phyloP scores from a whole-genome alignment of 176 grass and related monocot species.

The Cocos nucifera region DNA sequence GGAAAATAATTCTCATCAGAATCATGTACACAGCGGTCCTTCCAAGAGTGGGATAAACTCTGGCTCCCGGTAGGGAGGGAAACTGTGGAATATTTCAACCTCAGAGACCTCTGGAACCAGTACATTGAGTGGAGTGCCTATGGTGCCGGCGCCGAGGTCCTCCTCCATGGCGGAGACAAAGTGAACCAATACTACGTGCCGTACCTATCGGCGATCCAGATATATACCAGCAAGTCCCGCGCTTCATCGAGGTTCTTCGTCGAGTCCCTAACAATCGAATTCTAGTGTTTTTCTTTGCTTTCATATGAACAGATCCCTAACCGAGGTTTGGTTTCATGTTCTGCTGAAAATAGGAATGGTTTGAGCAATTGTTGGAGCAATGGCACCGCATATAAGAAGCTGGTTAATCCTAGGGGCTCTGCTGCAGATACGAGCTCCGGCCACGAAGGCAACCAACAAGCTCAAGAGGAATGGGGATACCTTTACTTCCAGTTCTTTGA shows the following conservation, averaged over 20 bases:
- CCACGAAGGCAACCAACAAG: too few relatives aligned
- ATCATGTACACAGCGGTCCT: conserved; percentile 26
- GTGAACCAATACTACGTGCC: conserved; percentile 72
- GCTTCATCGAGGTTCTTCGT: conserved; percentile 39
- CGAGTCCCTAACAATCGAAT: background rate
- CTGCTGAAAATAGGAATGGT: too few relatives aligned
- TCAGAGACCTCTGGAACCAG: conserved; percentile 64
- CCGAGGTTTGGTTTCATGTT: too few relatives aligned
- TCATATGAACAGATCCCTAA: too few relatives aligned
- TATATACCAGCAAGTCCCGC: conserved; percentile 54
- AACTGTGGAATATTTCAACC: conserved; percentile 51
- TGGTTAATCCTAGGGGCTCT: too few relatives aligned
- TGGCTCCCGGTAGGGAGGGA: conserved; percentile 33
- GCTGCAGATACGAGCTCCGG: too few relatives aligned
- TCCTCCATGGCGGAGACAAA: conserved; percentile 35
- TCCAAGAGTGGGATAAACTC: conserved; percentile 5
- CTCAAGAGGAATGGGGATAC: conserved; percentile 28
- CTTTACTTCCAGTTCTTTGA: conserved; percentile 82
- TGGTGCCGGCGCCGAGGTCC: conserved; percentile 42
- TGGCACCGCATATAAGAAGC: too few relatives aligned
- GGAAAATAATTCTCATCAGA: background rate
- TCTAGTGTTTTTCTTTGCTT: background rate
- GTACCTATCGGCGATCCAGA: conserved; percentile 72
- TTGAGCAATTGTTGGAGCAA: too few relatives aligned
- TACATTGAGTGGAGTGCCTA: conserved; percentile 77